Base-by-base conservation (phyloP, 257 asterid genomes). In the Schizonepeta tenuifolia region DNA sequence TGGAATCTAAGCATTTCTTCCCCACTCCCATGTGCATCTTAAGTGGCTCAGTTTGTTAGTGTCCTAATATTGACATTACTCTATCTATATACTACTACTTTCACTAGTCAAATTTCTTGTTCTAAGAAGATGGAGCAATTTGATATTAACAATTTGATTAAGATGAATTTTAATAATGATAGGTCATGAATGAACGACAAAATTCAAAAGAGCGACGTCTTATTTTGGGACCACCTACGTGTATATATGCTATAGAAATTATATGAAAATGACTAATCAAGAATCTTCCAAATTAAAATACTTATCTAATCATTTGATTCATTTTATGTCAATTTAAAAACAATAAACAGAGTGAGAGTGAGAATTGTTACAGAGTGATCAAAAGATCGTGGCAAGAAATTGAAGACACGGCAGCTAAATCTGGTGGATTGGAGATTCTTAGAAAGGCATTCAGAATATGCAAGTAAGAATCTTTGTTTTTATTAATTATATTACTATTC, bases 341-440 rank as follows among this genome's bases (percentile, higher is more conserved):
- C 2, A n/a, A 24, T 0, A 36, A 54, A 9, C 13, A 87, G 98
- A 85, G 96, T 66, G 97, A 91, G 83, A 91, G 97, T 43, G 87
- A 89, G 75, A 85, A 74, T 56, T 93, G 98, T 75, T 91, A 89
- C 83, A 75, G 78, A 73, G 96, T 86, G 79, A 88, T 93, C 20
- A 91, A 87, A 78, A 77, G 81, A 51, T 89, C 96, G 43, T 93
- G 98, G 98, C 81, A 86, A 82, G 84, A 83, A 77, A 84, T 93
- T 40, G 89, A 89, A 66, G 89, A 87, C 53, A 80, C 87, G 5
- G 92, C 91, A 56, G 79, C 82, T 35, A 83, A 79, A 50, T 65
- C 83, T 11, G 87, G 90, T 15, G 97, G 97, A 22, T 55, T 80
- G 13, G 90, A 91, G 55, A 80, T 75, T 59, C 92, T 91, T 67